A percentile compares a stretch with the other conserved stretches of the same genome.
Evolutionary conservation across 2,329 filamentous ascomycete species (phyloP).

Genomic region (Aureobasidium uvarum): DNA sequence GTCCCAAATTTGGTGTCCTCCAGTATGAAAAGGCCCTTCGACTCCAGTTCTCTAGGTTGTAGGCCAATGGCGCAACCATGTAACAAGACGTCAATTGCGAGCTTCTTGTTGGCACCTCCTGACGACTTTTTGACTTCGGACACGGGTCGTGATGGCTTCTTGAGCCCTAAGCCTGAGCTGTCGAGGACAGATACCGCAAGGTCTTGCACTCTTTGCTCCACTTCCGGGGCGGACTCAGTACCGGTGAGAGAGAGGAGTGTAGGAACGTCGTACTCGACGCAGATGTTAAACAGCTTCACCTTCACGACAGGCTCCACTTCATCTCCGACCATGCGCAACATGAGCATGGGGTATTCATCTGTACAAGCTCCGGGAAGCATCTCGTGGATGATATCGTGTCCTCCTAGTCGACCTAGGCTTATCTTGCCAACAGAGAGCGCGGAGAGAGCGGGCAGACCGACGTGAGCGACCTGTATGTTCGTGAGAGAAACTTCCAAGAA

Average conservation of each 20-base stretch:
- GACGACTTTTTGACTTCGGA: neutral
- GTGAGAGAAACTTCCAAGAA: slow-evolving; percentile 56
- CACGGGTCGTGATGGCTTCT: neutral
- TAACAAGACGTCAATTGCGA: slow-evolving; percentile 71
- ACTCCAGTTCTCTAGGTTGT: slow-evolving; percentile 71
- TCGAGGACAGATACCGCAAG: slow-evolving; percentile 71
- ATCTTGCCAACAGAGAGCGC: slow-evolving; percentile 71
- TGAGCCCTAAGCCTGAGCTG: slow-evolving; percentile 31
- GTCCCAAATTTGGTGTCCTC: slow-evolving; percentile 74
- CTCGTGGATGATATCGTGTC: slow-evolving; percentile 69
- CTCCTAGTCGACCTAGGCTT: slow-evolving; percentile 61
- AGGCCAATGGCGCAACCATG: slow-evolving; percentile 79
- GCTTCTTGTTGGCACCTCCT: slow-evolving; percentile 37
- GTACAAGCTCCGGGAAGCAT: slow-evolving; percentile 46
- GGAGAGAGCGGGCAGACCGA: slow-evolving; percentile 77
- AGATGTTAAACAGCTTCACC: slow-evolving; percentile 78
- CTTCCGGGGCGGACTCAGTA: slow-evolving; percentile 60
- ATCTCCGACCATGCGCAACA: slow-evolving; percentile 87
- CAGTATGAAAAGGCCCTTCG: slow-evolving; percentile 75
- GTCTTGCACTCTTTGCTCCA: slow-evolving; percentile 66
- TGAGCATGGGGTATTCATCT: slow-evolving; percentile 64
- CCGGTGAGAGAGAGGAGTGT: slow-evolving; percentile 77
- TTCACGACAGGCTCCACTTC: slow-evolving; percentile 91
- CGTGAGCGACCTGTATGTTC: slow-evolving; percentile 71
- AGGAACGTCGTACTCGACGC: slow-evolving; percentile 83